phyloP scores from a whole-genome alignment of 148 eudicot genomes.

The Diospyros kaki region DNA sequence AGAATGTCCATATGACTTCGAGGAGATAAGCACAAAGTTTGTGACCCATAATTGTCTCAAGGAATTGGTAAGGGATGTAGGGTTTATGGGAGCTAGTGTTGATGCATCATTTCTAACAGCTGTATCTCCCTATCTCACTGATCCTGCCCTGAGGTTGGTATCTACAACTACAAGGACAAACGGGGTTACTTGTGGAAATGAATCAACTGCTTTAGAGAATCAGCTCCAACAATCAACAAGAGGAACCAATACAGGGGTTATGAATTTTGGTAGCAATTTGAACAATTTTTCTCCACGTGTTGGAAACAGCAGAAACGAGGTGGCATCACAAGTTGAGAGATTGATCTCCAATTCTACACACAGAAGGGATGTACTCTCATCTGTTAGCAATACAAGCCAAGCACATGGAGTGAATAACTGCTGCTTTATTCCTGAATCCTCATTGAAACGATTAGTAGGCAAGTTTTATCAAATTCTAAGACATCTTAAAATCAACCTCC shows the following conservation, averaged over 20 bases:
- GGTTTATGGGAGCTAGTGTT: slow-evolving; percentile 35
- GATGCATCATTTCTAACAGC: slow-evolving; percentile 31
- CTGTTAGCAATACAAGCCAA: slow-evolving; percentile 16
- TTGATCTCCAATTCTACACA: not conserved
- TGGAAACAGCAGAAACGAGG: slow-evolving; percentile 16
- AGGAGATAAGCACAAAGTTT: slow-evolving; percentile 38
- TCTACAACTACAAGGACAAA: slow-evolving; percentile 7
- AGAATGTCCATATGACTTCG: slow-evolving; percentile 36
- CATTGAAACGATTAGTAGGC: slow-evolving; percentile 34
- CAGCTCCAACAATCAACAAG: slow-evolving; percentile 5
- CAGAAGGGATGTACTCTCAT: slow-evolving; percentile 14
- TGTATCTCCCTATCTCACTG: slow-evolving; percentile 21
- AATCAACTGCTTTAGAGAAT: slow-evolving; percentile 8
- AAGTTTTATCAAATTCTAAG: slow-evolving; percentile 31
- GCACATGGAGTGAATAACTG: slow-evolving; percentile 16
- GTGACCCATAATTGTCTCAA: slow-evolving; percentile 28
- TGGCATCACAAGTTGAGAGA: slow-evolving; percentile 15
- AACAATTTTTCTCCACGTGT: slow-evolving; percentile 9
- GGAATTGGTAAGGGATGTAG: slow-evolving; percentile 37
- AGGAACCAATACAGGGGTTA: not conserved
- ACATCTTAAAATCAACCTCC: slow-evolving; percentile 44
- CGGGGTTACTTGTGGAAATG: slow-evolving; percentile 4
- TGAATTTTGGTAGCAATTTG: not conserved
- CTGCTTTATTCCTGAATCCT: slow-evolving; percentile 28
- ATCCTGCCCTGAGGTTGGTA: slow-evolving; percentile 26